Evolutionary conservation across 2,329 filamentous ascomycete species (phyloP).

Genomic region (Paecilomyces dactylethromorphus): DNA sequence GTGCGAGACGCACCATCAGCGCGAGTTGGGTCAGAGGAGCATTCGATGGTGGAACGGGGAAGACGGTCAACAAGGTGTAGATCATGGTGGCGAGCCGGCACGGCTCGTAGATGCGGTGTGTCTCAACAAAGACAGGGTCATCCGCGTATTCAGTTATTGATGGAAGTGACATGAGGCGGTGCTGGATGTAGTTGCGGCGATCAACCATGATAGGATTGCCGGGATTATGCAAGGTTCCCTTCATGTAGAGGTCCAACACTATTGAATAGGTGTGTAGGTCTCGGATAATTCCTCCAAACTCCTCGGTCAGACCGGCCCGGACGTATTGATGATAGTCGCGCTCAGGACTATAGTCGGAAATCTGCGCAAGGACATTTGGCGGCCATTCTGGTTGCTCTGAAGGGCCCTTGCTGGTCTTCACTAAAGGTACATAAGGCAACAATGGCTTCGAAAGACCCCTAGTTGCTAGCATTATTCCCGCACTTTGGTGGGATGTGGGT

Average conservation of each 20-base stretch:
- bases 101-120: constrained; percentile 11
- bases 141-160: constrained; percentile 1
- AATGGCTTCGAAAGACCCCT: constrained; percentile 14
- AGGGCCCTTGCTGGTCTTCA: constrained; percentile 5
- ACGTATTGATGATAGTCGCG: constrained; percentile 12
- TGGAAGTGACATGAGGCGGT: constrained; percentile 15
- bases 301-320: constrained; percentile 9
- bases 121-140: neutral
- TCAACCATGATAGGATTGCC: constrained; percentile 10
- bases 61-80: constrained; percentile 16
- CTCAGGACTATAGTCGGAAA: constrained; percentile 8
- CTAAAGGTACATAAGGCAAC: constrained; percentile 12
- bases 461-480: constrained; percentile 13
- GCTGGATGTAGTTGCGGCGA: constrained; percentile 18
- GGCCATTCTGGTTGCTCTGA: constrained; percentile 8
- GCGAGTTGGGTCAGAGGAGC: constrained; percentile 15
- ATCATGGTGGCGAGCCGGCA: constrained; percentile 13
- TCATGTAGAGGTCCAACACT: constrained; percentile 14
- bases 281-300: constrained; percentile 11
- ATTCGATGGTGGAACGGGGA: constrained; percentile 14
- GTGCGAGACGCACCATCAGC: constrained; percentile 7
- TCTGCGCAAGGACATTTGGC: constrained; percentile 8
- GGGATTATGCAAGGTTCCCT: constrained; percentile 10
- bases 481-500: neutral
- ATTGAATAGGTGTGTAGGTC: constrained; percentile 17